These are phyloP conservation scores for Parastagonospora nodorum DNA, from an alignment of 2,329 filamentous ascomycete species.

Conservation along the genomic window DNA sequence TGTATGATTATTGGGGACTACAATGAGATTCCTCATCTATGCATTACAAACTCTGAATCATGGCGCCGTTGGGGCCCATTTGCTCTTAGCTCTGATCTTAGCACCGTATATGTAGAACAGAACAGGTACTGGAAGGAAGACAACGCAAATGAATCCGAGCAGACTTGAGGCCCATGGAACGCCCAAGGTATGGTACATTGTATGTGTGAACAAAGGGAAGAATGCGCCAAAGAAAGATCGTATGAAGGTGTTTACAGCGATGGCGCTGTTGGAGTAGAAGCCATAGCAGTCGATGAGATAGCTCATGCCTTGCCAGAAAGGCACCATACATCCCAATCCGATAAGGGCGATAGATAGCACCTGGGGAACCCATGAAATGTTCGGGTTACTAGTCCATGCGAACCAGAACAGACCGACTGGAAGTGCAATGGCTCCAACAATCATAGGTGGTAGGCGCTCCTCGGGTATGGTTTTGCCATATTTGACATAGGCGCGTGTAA, in stretches of 20 bases:
- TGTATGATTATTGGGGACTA: no score
- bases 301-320: constrained; percentile 83
- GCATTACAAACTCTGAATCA: neutral
- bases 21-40: no score
- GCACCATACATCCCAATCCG: constrained; percentile 76
- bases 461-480: constrained; percentile 61
- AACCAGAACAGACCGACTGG: constrained; percentile 65
- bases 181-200: constrained; percentile 51
- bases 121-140: constrained; percentile 41
- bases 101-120: constrained; percentile 45
- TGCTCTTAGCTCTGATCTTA: constrained; percentile 37
- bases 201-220: constrained; percentile 56
- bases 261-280: constrained; percentile 51
- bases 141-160: constrained; percentile 40
- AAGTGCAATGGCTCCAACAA: constrained; percentile 64
- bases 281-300: constrained; percentile 74
- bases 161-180: constrained; percentile 43
- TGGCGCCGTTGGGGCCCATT: constrained; percentile 31
- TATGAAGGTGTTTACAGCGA: constrained; percentile 58
- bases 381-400: constrained; percentile 59
- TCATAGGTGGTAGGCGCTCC: constrained; percentile 68
- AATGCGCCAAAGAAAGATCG: constrained; percentile 55
- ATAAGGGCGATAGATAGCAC: constrained; percentile 63
- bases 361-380: constrained; percentile 61
- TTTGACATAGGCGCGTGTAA: constrained; percentile 35